Base-by-base conservation (phyloP, 1,139 yeast species). In the Yamadazyma atlantica region DNA sequence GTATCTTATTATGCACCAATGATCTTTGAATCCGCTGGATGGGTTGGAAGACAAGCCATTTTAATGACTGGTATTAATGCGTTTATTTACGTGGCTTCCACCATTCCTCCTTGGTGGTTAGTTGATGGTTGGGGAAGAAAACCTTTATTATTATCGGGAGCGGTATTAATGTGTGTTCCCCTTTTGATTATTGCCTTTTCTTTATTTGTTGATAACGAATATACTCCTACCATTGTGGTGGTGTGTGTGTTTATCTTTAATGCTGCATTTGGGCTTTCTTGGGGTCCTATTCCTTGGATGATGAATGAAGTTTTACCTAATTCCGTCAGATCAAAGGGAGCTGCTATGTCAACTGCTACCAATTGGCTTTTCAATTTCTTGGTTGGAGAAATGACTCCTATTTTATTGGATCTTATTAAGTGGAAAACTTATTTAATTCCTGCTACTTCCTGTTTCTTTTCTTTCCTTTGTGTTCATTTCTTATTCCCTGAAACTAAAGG, bases 281-380 rank as follows among this genome's bases (percentile, higher is more conserved):
- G 96, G 95, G 96, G 96, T 9, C 97, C 97, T 3, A 82, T 90
- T 43, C 96, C 96, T 6, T 89, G 97, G 97, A 72, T 90, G 51
- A 83, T 87, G 64, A 88, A 89, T 33, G 97, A 89, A 64, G 90
- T 90, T 38, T 75, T 90, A 41, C 97, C 97, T 0, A 76, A 86
- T 43, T 71, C 82, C 17, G 89, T 89, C n/a, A 76, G 97, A 43
- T 89, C 96, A 6, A 86, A 89, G 53, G 96, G 96, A 35, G 95
- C 96, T 0, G 88, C 96, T 1, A 66, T 88, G 46, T 83, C 96
- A 0, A 89, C 96, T 0, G 96, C 96, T 1, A 81, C 95, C 8
- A 89, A 89, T 59, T 90, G 97, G 97, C 76, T 87, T n/a, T 89
- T 87, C 65, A 89, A 89, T 62, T 89, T 88, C 66, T 64, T 89